A percentile compares a stretch with the other conserved stretches of the same genome.
Conservation (phyloP, 2,329 filamentous ascomycete genomes). For the Pseudogymnoascus sp. region DNA sequence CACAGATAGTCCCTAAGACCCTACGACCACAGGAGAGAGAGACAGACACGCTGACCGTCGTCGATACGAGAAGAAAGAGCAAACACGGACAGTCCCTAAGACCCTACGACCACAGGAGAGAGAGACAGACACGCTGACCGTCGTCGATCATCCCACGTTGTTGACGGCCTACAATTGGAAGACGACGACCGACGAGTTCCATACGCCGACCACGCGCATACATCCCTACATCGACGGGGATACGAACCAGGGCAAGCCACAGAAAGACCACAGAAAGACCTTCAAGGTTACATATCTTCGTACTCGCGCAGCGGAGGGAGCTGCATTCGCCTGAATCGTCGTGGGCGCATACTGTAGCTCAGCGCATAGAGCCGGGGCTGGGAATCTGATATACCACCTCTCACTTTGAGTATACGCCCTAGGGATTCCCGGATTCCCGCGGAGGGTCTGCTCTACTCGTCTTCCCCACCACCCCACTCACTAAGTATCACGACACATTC, state of each 20-base stretch:
- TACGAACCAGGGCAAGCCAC: not conserved
- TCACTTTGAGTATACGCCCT: not conserved
- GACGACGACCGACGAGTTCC: not conserved
- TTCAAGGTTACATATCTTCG: not conserved
- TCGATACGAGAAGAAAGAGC: not conserved
- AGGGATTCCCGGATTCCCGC: not conserved
- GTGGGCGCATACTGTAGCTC: not conserved
- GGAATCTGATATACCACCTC: not conserved
- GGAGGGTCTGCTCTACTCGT: not conserved
- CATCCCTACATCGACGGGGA: not conserved
- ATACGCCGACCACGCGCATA: not conserved
- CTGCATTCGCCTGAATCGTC: not conserved
- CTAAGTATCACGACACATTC: not conserved
- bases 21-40: not conserved
- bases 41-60: not conserved
- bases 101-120: not conserved
- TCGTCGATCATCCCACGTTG: not conserved
- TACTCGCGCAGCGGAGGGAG: not conserved
- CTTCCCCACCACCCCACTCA: not conserved
- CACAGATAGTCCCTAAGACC: not conserved
- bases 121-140: not conserved
- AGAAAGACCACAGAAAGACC: not conserved
- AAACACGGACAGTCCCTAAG: not conserved
- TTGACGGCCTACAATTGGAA: not conserved
- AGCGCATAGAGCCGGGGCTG: not conserved